phyloP scores from a whole-genome alignment of 345 rosid genomes.

The Melastoma malabathricum region DNA sequence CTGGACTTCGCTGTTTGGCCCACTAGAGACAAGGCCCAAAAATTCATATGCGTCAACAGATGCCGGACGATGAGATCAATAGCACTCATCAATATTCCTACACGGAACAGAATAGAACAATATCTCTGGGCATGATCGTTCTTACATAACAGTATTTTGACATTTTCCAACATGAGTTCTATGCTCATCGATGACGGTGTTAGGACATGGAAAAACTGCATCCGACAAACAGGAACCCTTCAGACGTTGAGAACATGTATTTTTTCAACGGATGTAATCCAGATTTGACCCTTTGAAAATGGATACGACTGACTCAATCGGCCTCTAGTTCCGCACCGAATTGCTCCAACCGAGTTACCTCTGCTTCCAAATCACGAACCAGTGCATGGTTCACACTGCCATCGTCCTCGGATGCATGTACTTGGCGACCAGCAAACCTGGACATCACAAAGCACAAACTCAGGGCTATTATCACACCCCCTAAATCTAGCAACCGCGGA shows the following conservation, averaged over 20 bases:
- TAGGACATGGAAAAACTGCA: too few relatives aligned
- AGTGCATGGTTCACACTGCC: conserved; percentile 68
- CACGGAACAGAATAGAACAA: conserved; percentile 5
- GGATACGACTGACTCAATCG: conserved; percentile 20
- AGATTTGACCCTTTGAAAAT: not conserved
- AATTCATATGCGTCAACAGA: too few relatives aligned
- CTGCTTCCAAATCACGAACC: conserved; percentile 53
- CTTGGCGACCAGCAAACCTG: conserved; percentile 85
- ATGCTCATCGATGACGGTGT: too few relatives aligned
- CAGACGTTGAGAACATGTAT: too few relatives aligned
- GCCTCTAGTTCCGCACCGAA: conserved; percentile 93
- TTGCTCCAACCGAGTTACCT: conserved; percentile 53
- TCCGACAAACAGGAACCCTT: too few relatives aligned
- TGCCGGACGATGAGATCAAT: conserved; percentile 1
- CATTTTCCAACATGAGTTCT: too few relatives aligned
- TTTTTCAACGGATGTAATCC: too few relatives aligned
- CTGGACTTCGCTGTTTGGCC: too few relatives aligned
- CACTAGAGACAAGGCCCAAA: too few relatives aligned
- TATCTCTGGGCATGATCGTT: not conserved
- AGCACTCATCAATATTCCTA: conserved; percentile 5
- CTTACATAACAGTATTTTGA: not conserved
- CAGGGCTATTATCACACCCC: too few relatives aligned
- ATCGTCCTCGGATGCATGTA: conserved; percentile 73
- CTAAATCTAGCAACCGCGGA: not conserved
- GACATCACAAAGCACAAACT: not conserved